Evolutionary conservation across 345 rosid genomes (phyloP).

Genomic region (Ceriops zippeliana): DNA sequence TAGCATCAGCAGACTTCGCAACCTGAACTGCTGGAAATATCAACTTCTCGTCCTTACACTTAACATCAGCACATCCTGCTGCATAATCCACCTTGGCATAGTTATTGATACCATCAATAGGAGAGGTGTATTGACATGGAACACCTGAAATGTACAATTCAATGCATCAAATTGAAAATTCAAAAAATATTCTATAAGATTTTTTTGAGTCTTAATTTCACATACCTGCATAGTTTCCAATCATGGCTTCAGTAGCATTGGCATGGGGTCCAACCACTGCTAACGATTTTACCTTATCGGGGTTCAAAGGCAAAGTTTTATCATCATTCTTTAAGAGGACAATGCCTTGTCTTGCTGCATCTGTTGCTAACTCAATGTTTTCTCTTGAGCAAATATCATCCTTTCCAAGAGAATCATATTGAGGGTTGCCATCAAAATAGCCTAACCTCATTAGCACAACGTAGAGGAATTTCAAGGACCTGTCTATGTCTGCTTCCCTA

Average conservation of each 20-base stretch:
- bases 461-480: slow-evolving; percentile 29
- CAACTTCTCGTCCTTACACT: slow-evolving; percentile 35
- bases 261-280: slow-evolving; percentile 57
- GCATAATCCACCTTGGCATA: slow-evolving; percentile 27
- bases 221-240: slow-evolving; percentile 61
- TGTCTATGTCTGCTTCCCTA: slow-evolving; percentile 32
- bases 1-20: slow-evolving; percentile 45
- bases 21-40: slow-evolving; percentile 30
- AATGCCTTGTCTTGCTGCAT: slow-evolving; percentile 56
- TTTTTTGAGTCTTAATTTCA: no score
- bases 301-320: slow-evolving; percentile 30
- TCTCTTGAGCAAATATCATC: slow-evolving; percentile 32
- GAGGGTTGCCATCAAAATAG: slow-evolving; percentile 51
- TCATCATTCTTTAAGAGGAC: slow-evolving; percentile 49
- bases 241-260: slow-evolving; percentile 46
- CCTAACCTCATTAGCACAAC: slow-evolving; percentile 64
- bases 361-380: slow-evolving; percentile 42
- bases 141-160: slow-evolving; percentile 24
- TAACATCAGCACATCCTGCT: slow-evolving; percentile 48
- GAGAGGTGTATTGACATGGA: slow-evolving; percentile 44
- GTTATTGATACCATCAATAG: slow-evolving; percentile 40
- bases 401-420: slow-evolving; percentile 31
- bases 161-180: background rate
- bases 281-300: slow-evolving; percentile 17
- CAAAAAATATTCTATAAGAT: no score